Base-by-base conservation (phyloP, 768 basidiomycete genomes). In the Scleroderma citrinum region DNA sequence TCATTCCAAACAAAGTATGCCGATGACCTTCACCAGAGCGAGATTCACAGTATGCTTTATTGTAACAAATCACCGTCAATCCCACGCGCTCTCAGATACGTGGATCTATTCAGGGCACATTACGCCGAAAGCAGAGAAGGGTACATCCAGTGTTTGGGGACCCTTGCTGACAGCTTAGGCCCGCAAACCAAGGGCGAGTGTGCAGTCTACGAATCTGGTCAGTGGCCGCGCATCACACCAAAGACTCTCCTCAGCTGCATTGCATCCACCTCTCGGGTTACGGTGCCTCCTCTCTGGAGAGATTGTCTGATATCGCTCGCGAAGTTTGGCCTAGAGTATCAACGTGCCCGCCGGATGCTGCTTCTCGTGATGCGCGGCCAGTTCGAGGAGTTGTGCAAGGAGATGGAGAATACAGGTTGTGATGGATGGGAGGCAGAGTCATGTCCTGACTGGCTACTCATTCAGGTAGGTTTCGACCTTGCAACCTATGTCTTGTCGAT, bases 211-310 rank as follows among this genome's bases (percentile, higher is more conserved):
- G 24, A 47, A 24, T 46, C 60, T 6, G 56, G 54, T 7, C 51
- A 64, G 44, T 71, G 69, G 69, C 71, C 71, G 3, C 57, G 62
- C 20, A 49, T 67, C 11, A 63, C 64, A 14, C 39, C 50, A 3
- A 62, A 54, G 43, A 52, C 55, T 20, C 53, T 72, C 16, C 54
- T 72, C 13, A 34, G 46, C 16, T 46, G 51, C 8, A 52, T 71
- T 38, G 53, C 60, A 19, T 57, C 56, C 29, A 37, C 49, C 12
- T 52, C 56, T 16, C 31, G 30, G 2, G 44, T 16, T 8, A 2
- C 2, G 6, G 30, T 64, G 20, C 24, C 56, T 2, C 17, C 37
- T 12, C 17, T 46, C 17, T 73, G 70, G 71, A 26, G 43, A 32
- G 35, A 52, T 6, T 54, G 38, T 46, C 46, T 72, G 17, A 54